These are phyloP conservation scores for Colletotrichum neosansevieriae DNA, from an alignment of 2,329 filamentous ascomycete genomes.

Conservation along the genomic window DNA sequence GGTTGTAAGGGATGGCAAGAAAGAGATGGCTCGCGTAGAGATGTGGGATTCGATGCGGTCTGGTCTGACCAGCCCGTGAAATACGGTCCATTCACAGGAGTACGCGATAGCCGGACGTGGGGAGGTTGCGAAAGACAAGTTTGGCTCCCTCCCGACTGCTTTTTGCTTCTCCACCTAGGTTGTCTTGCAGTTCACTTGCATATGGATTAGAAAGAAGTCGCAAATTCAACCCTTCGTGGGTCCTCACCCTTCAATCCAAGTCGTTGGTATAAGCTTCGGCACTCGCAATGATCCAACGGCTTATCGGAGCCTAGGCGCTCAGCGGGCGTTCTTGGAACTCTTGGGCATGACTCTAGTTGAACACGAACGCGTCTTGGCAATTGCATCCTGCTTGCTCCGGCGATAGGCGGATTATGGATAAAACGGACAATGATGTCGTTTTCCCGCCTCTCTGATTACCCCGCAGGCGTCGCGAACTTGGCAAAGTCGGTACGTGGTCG, in stretches of 20 bases:
- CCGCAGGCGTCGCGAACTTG: constrained; percentile 5
- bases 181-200: neutral
- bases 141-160: too few relatives aligned
- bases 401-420: neutral
- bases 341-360: neutral
- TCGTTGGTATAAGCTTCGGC: constrained; percentile 6
- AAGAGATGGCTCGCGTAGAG: neutral
- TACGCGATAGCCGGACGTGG: neutral
- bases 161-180: neutral
- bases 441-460: constrained; percentile 9
- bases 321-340: neutral
- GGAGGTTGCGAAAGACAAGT: too few relatives aligned
- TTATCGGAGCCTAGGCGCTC: neutral
- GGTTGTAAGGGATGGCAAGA: neutral
- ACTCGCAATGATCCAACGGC: neutral
- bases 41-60: neutral
- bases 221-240: too few relatives aligned
- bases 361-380: neutral
- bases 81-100: neutral
- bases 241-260: neutral
- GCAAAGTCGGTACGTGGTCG: constrained; percentile 6
- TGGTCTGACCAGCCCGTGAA: too few relatives aligned
- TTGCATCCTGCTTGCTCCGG: neutral
- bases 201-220: too few relatives aligned
- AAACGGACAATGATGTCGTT: neutral